phyloP scores from a whole-genome alignment of 345 rosid genomes.

The Citrus cavaleriei region DNA sequence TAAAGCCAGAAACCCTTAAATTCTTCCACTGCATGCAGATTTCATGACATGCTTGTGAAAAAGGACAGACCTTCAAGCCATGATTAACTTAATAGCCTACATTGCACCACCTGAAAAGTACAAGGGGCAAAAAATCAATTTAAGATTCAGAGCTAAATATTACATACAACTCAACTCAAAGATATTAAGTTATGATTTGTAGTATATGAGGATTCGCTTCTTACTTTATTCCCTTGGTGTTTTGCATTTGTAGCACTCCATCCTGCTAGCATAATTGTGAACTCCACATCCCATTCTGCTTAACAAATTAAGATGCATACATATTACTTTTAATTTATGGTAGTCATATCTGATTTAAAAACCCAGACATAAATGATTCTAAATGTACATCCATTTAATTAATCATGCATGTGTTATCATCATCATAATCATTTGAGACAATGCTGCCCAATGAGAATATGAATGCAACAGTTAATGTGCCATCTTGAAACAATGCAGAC shows the following conservation, averaged over 20 bases:
- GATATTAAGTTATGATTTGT: not conserved
- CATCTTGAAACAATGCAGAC: not conserved
- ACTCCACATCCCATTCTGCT: slow-evolving; percentile 62
- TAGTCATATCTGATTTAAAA: not conserved
- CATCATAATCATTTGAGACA: not conserved
- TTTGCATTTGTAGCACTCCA: slow-evolving; percentile 84
- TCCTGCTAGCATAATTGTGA: slow-evolving; percentile 92
- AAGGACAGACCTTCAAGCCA: slow-evolving; percentile 13
- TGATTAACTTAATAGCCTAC: slow-evolving; percentile 4
- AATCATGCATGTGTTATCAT: not conserved
- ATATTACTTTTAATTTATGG: not conserved
- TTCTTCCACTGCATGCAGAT: slow-evolving; percentile 7
- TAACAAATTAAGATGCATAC: not conserved
- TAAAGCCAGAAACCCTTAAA: slow-evolving; percentile 11
- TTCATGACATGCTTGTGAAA: slow-evolving; percentile 11
- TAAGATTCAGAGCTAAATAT: not conserved
- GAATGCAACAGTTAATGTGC: not conserved
- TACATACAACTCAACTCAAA: not conserved
- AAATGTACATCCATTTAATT: not conserved
- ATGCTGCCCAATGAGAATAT: not conserved
- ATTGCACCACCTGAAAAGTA: slow-evolving; percentile 34
- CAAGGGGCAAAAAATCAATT: not conserved
- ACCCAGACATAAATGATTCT: not conserved
- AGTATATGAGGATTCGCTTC: not conserved
- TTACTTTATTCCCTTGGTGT: slow-evolving; percentile 62